These are phyloP conservation scores for Phytopythium sindhum DNA, from an alignment of 352 stramenopile species.

Conservation along the genomic window DNA sequence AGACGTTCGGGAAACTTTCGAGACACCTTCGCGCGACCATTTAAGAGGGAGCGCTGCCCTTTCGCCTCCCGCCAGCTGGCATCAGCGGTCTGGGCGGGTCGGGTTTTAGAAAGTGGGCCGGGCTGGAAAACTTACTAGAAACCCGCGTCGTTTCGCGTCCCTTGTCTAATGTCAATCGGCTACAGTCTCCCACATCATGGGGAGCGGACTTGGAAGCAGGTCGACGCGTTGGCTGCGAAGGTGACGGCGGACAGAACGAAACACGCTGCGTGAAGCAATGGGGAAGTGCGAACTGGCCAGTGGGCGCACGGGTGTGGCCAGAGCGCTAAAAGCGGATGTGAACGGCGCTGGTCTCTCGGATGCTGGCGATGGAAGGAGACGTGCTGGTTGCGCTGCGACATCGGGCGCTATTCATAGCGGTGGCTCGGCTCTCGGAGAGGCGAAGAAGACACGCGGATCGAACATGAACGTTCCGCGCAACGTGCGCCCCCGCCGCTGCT, in stretches of 20 bases:
- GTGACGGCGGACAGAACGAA: neutral
- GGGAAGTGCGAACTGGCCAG: neutral
- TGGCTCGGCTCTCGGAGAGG: no score
- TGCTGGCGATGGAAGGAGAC: no score
- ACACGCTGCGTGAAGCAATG: neutral
- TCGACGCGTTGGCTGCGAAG: neutral
- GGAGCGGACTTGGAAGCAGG: no score
- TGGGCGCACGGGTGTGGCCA: neutral
- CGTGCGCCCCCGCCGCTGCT: neutral
- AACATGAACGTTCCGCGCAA: conserved; percentile 1
- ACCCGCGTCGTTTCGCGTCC: neutral
- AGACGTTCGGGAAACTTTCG: neutral
- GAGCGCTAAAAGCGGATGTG: neutral
- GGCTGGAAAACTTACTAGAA: no score
- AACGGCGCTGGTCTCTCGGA: neutral
- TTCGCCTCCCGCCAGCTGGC: neutral
- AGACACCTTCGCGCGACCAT: neutral
- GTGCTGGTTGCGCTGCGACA: neutral
- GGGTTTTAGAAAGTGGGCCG: no score
- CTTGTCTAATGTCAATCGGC: no score
- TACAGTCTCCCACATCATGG: no score
- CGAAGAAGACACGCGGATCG: neutral
- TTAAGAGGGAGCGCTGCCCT: neutral
- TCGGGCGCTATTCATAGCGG: neutral
- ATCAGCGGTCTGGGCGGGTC: neutral